phyloP scores from a whole-genome alignment of 2,329 filamentous ascomycete genomes.

The Alternaria metachromatica region DNA sequence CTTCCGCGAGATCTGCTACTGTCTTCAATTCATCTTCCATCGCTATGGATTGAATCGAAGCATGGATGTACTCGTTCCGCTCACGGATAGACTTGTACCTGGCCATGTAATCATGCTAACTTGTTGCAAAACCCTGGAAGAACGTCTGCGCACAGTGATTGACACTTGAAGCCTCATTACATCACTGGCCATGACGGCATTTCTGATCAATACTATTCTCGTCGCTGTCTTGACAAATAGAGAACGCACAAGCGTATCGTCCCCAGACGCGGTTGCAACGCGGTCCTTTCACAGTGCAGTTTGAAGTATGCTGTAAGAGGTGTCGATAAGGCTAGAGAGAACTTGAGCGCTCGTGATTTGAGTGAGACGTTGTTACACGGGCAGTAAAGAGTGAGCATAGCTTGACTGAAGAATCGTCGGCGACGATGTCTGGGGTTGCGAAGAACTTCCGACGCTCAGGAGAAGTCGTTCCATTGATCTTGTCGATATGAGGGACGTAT shows the following conservation, averaged over 20 bases:
- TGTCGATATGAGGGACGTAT: background rate
- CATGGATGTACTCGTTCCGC: background rate
- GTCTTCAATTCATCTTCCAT: background rate
- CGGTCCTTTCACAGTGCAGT: background rate
- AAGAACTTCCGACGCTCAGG: background rate
- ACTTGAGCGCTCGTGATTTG: background rate
- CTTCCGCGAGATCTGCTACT: rapidly evolving
- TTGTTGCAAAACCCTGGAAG: background rate
- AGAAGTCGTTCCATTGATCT: background rate
- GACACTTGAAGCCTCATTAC: background rate
- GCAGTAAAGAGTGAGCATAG: background rate
- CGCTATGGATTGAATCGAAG: background rate
- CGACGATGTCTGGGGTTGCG: background rate
- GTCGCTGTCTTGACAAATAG: background rate
- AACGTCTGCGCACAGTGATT: background rate
- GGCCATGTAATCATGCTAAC: background rate
- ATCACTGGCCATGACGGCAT: background rate
- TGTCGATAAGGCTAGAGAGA: background rate
- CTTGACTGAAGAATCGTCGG: background rate
- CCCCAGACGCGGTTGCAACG: background rate
- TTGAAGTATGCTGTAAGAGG: background rate
- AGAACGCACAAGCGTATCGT: background rate
- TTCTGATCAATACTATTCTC: background rate
- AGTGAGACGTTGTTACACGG: background rate
- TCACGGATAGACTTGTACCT: background rate